Conservation (phyloP, 1,284 basidiomycete species). For the Boletus semigastroideus region DNA sequence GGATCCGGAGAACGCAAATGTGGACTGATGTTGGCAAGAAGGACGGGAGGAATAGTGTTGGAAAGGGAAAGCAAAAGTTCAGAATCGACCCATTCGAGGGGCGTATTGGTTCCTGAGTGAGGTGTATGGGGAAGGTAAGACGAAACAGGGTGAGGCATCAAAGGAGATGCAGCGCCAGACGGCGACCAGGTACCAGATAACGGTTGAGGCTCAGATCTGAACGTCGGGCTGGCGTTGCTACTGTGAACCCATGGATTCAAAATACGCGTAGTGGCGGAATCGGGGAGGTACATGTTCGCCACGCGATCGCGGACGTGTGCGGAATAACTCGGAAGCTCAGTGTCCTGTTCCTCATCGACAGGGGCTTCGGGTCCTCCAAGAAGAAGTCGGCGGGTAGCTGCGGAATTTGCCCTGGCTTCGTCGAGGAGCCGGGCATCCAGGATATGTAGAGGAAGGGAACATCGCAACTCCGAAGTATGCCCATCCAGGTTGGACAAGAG, state of each 20-base stretch:
- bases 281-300: slow-evolving; percentile 73
- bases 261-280: slow-evolving; percentile 62
- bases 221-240: slow-evolving; percentile 24
- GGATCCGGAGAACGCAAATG: slow-evolving; percentile 24
- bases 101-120: slow-evolving; percentile 41
- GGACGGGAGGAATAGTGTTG: slow-evolving; percentile 24
- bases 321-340: slow-evolving; percentile 82
- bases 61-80: slow-evolving; percentile 74
- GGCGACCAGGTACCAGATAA: slow-evolving; percentile 16
- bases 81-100: slow-evolving; percentile 79
- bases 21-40: slow-evolving; percentile 18
- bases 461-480: slow-evolving; percentile 87
- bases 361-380: slow-evolving; percentile 39
- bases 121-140: slow-evolving; percentile 48
- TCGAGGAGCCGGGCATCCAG: slow-evolving; percentile 72
- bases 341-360: slow-evolving; percentile 54
- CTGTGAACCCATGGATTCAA: slow-evolving; percentile 57
- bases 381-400: slow-evolving; percentile 65
- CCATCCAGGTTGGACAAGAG: slow-evolving; percentile 84
- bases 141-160: slow-evolving; percentile 34
- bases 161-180: slow-evolving; percentile 38
- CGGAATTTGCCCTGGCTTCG: slow-evolving; percentile 72
- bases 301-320: slow-evolving; percentile 89
- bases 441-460: slow-evolving; percentile 84
- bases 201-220: slow-evolving; percentile 33